Conservation (phyloP, 257 asterid species). For the Solanum lycopersicoides region DNA sequence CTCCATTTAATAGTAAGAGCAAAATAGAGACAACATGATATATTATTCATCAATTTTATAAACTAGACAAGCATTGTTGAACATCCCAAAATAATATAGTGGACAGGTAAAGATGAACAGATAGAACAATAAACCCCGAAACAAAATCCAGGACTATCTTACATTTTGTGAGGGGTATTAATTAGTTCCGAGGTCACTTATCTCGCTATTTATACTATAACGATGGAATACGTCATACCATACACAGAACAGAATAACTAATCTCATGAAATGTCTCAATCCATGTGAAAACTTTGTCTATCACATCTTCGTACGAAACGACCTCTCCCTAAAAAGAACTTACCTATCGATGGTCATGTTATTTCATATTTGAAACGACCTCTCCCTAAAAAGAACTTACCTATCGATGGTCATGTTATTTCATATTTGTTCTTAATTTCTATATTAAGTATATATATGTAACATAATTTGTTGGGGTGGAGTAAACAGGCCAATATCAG, state of each 20-base stretch:
- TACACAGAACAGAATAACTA: too few relatives aligned
- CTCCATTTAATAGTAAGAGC: not conserved
- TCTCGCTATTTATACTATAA: too few relatives aligned
- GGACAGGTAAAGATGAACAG: fast-evolving
- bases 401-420: too few relatives aligned
- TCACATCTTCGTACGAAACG: too few relatives aligned
- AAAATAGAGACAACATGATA: not conserved
- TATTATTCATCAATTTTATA: fast-evolving
- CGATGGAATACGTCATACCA: too few relatives aligned
- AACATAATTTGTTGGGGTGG: too few relatives aligned
- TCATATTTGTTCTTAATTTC: too few relatives aligned
- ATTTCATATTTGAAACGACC: too few relatives aligned
- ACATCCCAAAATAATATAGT: not conserved
- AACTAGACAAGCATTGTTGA: fast-evolving
- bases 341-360: not conserved
- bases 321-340: not conserved
- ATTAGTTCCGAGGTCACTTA: not conserved
- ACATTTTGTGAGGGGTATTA: not conserved
- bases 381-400: not conserved
- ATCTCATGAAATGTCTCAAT: too few relatives aligned
- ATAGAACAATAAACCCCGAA: not conserved
- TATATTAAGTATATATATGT: too few relatives aligned
- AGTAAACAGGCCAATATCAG: constrained; percentile 23
- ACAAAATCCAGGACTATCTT: not conserved
- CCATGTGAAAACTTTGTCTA: too few relatives aligned